Evolutionary conservation across 192 early-diverging fungal genomes (phyloP).

Genomic region (Mortierella hygrophila): DNA sequence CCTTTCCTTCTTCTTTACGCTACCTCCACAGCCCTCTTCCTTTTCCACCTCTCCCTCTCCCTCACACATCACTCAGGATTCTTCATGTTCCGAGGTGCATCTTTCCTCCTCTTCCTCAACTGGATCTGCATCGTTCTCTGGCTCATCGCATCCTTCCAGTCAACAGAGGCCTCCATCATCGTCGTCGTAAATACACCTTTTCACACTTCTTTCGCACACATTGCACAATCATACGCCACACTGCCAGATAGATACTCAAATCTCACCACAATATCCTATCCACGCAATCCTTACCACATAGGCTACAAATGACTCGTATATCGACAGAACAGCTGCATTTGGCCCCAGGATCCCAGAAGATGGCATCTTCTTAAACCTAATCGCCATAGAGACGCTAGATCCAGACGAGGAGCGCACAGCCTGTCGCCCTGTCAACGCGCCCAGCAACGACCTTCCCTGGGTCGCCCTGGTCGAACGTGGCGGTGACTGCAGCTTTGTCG

Average conservation of each 20-base stretch:
- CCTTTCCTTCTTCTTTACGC: not conserved
- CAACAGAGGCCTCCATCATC: conserved; percentile 49
- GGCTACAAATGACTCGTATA: conserved; percentile 68
- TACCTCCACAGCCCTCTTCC: not conserved
- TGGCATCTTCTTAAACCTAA: conserved; percentile 76
- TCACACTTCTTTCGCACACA: not conserved
- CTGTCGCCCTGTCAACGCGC: conserved; percentile 61
- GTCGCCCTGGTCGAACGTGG: conserved; percentile 92
- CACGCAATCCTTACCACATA: conserved; percentile 5
- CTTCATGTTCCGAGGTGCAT: conserved; percentile 43
- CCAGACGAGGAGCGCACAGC: conserved; percentile 66
- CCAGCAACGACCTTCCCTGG: conserved; percentile 68
- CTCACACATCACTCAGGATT: not conserved
- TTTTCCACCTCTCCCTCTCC: not conserved
- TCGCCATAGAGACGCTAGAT: conserved; percentile 68
- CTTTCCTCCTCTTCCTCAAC: conserved; percentile 37
- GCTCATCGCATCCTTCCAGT: conserved; percentile 39
- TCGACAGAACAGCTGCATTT: conserved; percentile 87
- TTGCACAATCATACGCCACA: not conserved
- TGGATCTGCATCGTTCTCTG: conserved; percentile 45
- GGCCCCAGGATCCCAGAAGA: conserved; percentile 82
- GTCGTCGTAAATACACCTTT: conserved; percentile 48
- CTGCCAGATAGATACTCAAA: not conserved
- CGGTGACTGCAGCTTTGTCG: conserved; percentile 84
- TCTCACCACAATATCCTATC: not conserved